These are phyloP conservation scores for Aspergillus novoparasiticus DNA, from an alignment of 2,329 filamentous ascomycete genomes.

Conservation along the genomic window DNA sequence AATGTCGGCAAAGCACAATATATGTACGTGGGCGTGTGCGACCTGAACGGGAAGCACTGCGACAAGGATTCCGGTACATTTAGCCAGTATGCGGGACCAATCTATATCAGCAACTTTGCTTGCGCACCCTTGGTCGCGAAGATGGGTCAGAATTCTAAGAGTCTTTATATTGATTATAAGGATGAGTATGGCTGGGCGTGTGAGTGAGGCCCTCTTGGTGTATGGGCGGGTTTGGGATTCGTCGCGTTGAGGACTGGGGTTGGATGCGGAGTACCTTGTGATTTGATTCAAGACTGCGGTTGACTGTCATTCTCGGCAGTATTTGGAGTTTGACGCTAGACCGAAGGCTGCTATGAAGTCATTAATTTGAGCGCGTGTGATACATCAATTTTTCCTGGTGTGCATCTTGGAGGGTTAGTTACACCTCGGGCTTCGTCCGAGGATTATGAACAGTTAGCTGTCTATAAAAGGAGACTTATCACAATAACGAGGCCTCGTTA, in stretches of 20 bases:
- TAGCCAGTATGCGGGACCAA: constrained; percentile 11
- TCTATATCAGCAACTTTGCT: constrained; percentile 7
- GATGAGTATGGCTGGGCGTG: neutral
- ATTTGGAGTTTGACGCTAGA: too few relatives aligned
- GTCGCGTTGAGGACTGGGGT: neutral
- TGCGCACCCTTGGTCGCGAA: constrained; percentile 8
- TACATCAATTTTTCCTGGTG: too few relatives aligned
- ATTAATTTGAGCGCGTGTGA: too few relatives aligned
- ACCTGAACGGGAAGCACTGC: neutral
- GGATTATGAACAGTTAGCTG: too few relatives aligned
- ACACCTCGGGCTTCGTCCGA: too few relatives aligned
- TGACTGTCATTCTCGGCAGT: too few relatives aligned
- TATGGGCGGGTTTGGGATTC: neutral
- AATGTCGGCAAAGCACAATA: constrained; percentile 8
- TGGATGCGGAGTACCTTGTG: neutral
- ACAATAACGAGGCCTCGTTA: too few relatives aligned
- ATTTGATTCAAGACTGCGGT: neutral
- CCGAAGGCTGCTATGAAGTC: too few relatives aligned
- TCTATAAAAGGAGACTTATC: too few relatives aligned
- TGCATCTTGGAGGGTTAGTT: too few relatives aligned
- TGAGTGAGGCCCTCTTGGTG: neutral
- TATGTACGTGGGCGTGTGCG: constrained; percentile 9
- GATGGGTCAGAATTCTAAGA: constrained; percentile 3
- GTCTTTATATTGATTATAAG: neutral
- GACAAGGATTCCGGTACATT: constrained; percentile 5